Evolutionary conservation across 2,329 filamentous ascomycete species (phyloP), one percentile per base, ranked within the genome.

Genomic region (Neodidymelliopsis sp.): DNA sequence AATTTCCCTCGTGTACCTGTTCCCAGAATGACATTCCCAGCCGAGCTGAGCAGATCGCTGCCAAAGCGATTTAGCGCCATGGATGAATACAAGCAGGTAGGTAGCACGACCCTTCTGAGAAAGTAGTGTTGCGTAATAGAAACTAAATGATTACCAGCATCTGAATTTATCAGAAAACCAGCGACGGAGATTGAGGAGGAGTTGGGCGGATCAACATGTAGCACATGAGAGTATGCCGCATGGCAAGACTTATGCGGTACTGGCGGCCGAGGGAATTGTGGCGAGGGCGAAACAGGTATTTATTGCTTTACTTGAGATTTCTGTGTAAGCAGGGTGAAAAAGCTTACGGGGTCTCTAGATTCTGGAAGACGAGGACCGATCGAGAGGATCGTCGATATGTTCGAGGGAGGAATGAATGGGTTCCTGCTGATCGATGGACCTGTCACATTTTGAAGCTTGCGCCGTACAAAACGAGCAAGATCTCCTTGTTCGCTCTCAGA

Each of bases 51-150:
- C 19, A 28, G 16, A 33, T 43, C 38, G 27, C 38, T 38, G 19
- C 33, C 46, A 15, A 43, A 28, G 24, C 16, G 47, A 39, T 25
- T 28, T 33, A 50, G 47, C 35, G 35, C 24, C 16, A 40, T 50
- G 29, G 47, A 50, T 11, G 47, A 40, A 16, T 50, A 45, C 34
- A 50, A 45, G 22, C 47, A 45, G 36, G 47, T 50, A 34, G 31
- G n/a, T n/a, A n/a, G n/a, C n/a, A n/a, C n/a, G n/a, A n/a, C 18
- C 15, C 10, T 23, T 10, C 9, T 10, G 12, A 20, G 4, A 6
- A 18, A 2, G n/a, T 24, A 7, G 6, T 19, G n/a, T 8, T 5
- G 10, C 8, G 6, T 23, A 18, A 9, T 8, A 12, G n/a, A n/a
- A 11, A 8, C 5, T 20, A 30, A 18, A 40, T n/a, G 3, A 6